Conservation (phyloP, 2,329 filamentous ascomycete species). For the Fusarium brevicatenulatum region DNA sequence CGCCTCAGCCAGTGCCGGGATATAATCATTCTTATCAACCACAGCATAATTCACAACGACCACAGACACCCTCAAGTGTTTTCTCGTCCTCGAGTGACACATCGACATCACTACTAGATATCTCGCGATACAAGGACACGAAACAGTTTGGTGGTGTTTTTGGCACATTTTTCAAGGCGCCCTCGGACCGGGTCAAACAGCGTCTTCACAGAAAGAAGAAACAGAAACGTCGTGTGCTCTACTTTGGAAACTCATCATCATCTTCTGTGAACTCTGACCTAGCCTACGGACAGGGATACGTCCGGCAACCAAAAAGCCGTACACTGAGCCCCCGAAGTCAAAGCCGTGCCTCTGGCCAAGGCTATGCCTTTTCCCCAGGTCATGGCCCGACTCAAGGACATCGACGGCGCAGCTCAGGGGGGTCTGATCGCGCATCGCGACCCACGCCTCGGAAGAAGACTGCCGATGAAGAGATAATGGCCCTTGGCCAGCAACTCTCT, state of each 20-base stretch:
- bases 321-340: constrained; percentile 43
- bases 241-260: constrained; percentile 70
- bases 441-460: constrained; percentile 48
- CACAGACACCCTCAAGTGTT: constrained; percentile 49
- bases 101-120: constrained; percentile 71
- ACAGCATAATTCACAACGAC: constrained; percentile 36
- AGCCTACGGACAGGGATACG: constrained; percentile 72
- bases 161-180: constrained; percentile 70
- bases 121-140: constrained; percentile 64
- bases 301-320: constrained; percentile 53
- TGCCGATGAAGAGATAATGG: constrained; percentile 67
- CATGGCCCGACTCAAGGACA: constrained; percentile 25
- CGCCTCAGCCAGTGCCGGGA: constrained; percentile 30
- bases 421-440: constrained; percentile 28
- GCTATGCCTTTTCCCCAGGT: constrained; percentile 18
- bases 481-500: constrained; percentile 64
- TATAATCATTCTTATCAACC: constrained; percentile 32
- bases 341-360: constrained; percentile 34
- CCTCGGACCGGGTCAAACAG: constrained; percentile 59
- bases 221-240: constrained; percentile 64
- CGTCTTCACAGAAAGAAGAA: constrained; percentile 53
- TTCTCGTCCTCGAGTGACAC: constrained; percentile 61
- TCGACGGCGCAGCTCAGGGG: constrained; percentile 31
- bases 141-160: constrained; percentile 66
- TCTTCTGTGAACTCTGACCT: constrained; percentile 75